Percentiles rank a stretch among this genome's conserved stretches.
These are phyloP conservation scores for Sporothrix mexicana DNA, from an alignment of 2,329 filamentous ascomycete genomes.

Conservation along the genomic window DNA sequence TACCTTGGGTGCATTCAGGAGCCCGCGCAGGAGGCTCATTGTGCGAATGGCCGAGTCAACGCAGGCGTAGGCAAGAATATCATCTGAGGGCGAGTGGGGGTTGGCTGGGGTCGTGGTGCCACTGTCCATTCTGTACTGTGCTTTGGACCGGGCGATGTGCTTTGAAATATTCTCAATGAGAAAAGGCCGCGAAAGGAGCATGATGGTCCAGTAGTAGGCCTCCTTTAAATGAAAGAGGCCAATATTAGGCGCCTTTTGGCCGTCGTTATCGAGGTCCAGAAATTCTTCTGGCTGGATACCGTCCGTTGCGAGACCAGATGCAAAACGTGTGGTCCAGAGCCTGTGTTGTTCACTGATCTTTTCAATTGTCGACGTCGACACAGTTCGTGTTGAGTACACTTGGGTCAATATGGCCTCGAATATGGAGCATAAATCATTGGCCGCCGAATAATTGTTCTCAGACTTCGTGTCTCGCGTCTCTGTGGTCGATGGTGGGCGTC, in stretches of 20 bases:
- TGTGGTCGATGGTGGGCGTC: constrained; percentile 45
- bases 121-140: neutral
- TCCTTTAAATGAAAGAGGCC: constrained; percentile 46
- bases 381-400: constrained; percentile 45
- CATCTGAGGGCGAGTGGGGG: constrained; percentile 35
- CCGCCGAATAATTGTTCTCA: constrained; percentile 40
- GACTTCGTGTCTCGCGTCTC: constrained; percentile 41
- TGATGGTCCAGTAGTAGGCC: constrained; percentile 49
- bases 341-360: constrained; percentile 42
- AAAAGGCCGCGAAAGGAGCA: constrained; percentile 48
- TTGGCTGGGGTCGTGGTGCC: neutral
- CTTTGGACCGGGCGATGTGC: constrained; percentile 31
- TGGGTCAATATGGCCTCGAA: constrained; percentile 47
- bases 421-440: constrained; percentile 46
- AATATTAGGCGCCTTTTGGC: constrained; percentile 40
- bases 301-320: constrained; percentile 37
- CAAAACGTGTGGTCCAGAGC: constrained; percentile 40
- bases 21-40: constrained; percentile 48
- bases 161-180: constrained; percentile 43
- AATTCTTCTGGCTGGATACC: constrained; percentile 35
- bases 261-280: constrained; percentile 34
- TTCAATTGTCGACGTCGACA: constrained; percentile 41
- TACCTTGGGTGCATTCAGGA: constrained; percentile 45
- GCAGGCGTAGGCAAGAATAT: constrained; percentile 45
- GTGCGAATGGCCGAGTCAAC: constrained; percentile 47